Evolutionary conservation across 768 basidiomycete species (phyloP).

Genomic region (Russula emetica): DNA sequence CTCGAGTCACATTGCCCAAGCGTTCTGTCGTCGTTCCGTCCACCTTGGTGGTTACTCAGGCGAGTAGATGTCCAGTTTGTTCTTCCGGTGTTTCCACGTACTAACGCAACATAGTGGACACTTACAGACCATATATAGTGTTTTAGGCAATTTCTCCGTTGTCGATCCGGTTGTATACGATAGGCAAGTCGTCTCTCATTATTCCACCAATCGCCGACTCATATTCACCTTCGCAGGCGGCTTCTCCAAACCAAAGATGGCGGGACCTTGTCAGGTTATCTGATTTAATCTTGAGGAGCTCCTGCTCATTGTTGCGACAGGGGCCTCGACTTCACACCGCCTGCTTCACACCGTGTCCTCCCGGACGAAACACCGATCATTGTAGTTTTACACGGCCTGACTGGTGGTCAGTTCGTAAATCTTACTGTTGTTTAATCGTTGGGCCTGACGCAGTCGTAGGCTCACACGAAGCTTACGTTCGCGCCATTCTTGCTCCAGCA

Average conservation of each 20-base stretch:
- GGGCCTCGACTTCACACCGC: slow-evolving; percentile 62
- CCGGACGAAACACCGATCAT: slow-evolving; percentile 48
- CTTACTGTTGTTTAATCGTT: not conserved
- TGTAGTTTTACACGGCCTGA: slow-evolving; percentile 49
- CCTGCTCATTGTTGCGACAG: slow-evolving; percentile 35
- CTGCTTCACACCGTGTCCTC: slow-evolving; percentile 30
- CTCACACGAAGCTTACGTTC: slow-evolving; percentile 86
- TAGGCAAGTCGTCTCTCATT: slow-evolving; percentile 38
- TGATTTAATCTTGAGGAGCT: not conserved
- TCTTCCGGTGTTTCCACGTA: not conserved
- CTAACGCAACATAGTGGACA: slow-evolving; percentile 45
- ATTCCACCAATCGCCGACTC: not conserved
- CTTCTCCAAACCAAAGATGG: slow-evolving; percentile 52
- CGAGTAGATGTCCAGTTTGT: slow-evolving; percentile 16
- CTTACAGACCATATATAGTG: slow-evolving; percentile 58
- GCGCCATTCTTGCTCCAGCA: slow-evolving; percentile 72
- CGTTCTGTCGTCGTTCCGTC: slow-evolving; percentile 31
- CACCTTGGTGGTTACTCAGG: slow-evolving; percentile 36
- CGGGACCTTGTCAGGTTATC: slow-evolving; percentile 53
- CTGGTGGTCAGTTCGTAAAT: slow-evolving; percentile 38
- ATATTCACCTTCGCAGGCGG: slow-evolving; percentile 37
- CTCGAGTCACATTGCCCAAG: slow-evolving; percentile 32
- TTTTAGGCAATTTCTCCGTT: slow-evolving; percentile 56
- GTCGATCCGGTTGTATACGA: slow-evolving; percentile 53
- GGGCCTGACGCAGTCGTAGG: slow-evolving; percentile 41